Percentiles rank a stretch among this genome's conserved stretches.
Conservation (phyloP, 2,329 filamentous ascomycete species). For the Aspergillus fumigatiaffinis region DNA sequence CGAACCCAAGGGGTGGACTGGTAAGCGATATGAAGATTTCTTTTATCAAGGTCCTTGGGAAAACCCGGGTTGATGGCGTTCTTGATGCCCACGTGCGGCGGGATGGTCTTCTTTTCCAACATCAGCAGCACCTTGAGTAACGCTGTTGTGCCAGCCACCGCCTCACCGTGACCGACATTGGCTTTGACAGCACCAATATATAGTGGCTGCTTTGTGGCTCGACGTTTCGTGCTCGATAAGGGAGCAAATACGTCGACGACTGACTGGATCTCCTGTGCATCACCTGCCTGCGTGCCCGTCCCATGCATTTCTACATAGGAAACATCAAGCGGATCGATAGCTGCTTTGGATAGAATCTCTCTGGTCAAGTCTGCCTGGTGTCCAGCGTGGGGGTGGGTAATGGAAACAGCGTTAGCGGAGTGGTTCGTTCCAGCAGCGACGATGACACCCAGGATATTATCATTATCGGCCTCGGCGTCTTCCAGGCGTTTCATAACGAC, state of each 20-base stretch:
- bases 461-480: slow-evolving; percentile 50
- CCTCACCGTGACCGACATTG: slow-evolving; percentile 47
- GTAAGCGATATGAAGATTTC: slow-evolving; percentile 26
- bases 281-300: slow-evolving; percentile 39
- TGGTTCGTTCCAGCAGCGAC: slow-evolving; percentile 31
- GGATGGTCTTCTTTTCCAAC: slow-evolving; percentile 60
- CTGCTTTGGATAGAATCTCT: slow-evolving; percentile 32
- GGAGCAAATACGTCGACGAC: slow-evolving; percentile 45
- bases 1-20: slow-evolving; percentile 40
- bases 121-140: slow-evolving; percentile 63
- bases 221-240: slow-evolving; percentile 54
- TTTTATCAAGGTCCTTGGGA: slow-evolving; percentile 24
- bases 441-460: slow-evolving; percentile 41
- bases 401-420: slow-evolving; percentile 37
- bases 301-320: slow-evolving; percentile 40
- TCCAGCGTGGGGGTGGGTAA: slow-evolving; percentile 41
- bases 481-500: slow-evolving; percentile 50
- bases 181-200: slow-evolving; percentile 31
- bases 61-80: slow-evolving; percentile 31
- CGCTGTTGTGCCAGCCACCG: slow-evolving; percentile 27
- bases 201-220: slow-evolving; percentile 19
- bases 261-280: slow-evolving; percentile 36
- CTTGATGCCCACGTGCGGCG: slow-evolving; percentile 66
- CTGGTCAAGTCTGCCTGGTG: slow-evolving; percentile 34
- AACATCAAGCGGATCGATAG: slow-evolving; percentile 35